Evolutionary conservation across 2,329 filamentous ascomycete species (phyloP), one percentile per base, ranked within the genome.

Genomic region (Phaeosphaeriaceae sp.): DNA sequence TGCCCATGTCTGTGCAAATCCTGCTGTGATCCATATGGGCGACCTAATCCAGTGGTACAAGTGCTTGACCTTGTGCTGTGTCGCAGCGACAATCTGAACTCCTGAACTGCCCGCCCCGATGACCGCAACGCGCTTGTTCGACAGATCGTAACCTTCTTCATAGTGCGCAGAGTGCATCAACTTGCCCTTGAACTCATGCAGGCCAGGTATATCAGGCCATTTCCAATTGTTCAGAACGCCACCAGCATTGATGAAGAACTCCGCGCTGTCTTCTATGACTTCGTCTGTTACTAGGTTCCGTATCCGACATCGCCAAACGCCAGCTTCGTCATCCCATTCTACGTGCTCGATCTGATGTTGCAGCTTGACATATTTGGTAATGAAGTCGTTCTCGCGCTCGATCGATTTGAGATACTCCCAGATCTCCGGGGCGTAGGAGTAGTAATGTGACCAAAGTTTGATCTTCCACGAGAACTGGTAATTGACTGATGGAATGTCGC

Each of bases 401-500:
- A 84, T 78, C 1, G 68, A 71, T 61, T 83, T 82, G 59, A 84
- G 75, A 56, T 85, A 85, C 19, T 74, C 67, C 73, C 80, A 81
- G 13, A 85, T 85, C 66, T 85, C 82, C 1, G 79, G 76, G 0
- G 79, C 77, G 28, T 78, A 79, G 1, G 80, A 81, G 65, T 83
- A 85, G 66, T 65, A 66, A 47, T 71, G 61, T 13, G 62, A 68
- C 82, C 81, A 84, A 0, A 77, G 66, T 56, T 75, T 82, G 70
- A 82, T 83, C 58, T 82, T 82, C 75, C 83, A 86, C 7, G 78
- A 80, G 60, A 83, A 85, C 56, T 85, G 82, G 47, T 72, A 69
- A 42, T 68, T 70, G 46, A 65, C 65, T 9, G 67, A 69, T 2
- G 69, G 65, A 7, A 69, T 66, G 24, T 70, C 66, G 48, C 69